A percentile compares a stretch with the other conserved stretches of the same genome.
phyloP scores from a whole-genome alignment of 2,329 filamentous ascomycete genomes.

The Blastomyces silverae region DNA sequence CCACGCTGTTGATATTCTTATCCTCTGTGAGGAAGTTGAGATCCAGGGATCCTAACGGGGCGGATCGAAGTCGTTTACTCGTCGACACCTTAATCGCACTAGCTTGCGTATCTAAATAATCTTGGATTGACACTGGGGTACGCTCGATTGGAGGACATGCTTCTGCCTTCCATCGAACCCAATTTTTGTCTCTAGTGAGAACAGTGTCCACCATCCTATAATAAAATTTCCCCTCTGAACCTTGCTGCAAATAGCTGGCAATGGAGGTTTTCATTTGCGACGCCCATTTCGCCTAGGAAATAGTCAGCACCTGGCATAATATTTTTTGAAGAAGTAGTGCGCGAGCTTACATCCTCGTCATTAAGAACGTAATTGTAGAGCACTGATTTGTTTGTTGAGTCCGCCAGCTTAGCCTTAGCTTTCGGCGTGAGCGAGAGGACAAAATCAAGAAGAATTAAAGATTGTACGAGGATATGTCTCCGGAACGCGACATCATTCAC shows the following conservation, averaged over 20 bases:
- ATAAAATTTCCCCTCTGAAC: conserved; percentile 82
- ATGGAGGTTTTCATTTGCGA: conserved; percentile 69
- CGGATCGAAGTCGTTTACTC: conserved; percentile 62
- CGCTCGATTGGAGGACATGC: conserved; percentile 81
- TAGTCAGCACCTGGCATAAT: background rate
- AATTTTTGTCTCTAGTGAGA: conserved; percentile 91
- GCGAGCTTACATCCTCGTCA: conserved; percentile 66
- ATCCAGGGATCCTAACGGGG: conserved; percentile 65
- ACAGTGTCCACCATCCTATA: conserved; percentile 96
- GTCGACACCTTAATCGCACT: conserved; percentile 60
- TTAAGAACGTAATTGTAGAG: conserved; percentile 71
- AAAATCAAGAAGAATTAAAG: conserved; percentile 90
- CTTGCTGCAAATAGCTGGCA: conserved; percentile 72
- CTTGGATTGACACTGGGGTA: conserved; percentile 60
- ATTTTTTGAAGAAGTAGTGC: background rate
- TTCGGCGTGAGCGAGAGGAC: conserved; percentile 79
- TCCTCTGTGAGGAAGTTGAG: conserved; percentile 70
- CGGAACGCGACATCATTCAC: conserved; percentile 92
- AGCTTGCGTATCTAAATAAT: conserved; percentile 63
- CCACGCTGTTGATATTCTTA: conserved; percentile 55
- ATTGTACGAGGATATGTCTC: conserved; percentile 88
- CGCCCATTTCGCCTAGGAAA: conserved; percentile 69
- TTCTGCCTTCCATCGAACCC: conserved; percentile 97
- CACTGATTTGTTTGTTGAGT: conserved; percentile 77
- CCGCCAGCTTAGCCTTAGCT: conserved; percentile 70